A percentile compares a stretch with the other conserved stretches of the same genome.
phyloP scores from a whole-genome alignment of 495 filamentous ascomycete genomes.

The Friedmanniomyces endolithicus region DNA sequence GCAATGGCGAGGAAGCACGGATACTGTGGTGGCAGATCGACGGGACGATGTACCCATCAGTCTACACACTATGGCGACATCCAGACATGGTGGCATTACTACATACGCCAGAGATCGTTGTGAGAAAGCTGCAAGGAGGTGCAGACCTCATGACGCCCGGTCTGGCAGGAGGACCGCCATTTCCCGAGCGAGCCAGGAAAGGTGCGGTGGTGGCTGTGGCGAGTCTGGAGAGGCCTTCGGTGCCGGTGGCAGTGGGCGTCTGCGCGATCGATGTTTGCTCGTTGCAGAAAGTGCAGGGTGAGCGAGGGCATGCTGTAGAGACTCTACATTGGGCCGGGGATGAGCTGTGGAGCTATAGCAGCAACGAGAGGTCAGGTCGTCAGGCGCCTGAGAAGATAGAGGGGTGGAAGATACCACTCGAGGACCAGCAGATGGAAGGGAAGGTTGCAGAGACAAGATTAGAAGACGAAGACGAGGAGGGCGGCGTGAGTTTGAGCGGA shows the following conservation, averaged over 20 bases:
- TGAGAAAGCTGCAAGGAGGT: constrained; percentile 51
- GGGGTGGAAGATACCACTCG: constrained; percentile 26
- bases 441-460: constrained; percentile 34
- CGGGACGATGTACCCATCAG: constrained; percentile 49
- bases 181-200: constrained; percentile 48
- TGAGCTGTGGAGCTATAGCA: constrained; percentile 57
- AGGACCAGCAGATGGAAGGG: constrained; percentile 23
- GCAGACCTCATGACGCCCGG: constrained; percentile 69
- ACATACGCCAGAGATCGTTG: constrained; percentile 49
- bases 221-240: constrained; percentile 45
- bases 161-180: constrained; percentile 56
- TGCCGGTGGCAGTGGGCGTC: constrained; percentile 52
- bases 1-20: constrained; percentile 45
- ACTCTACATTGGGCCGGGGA: constrained; percentile 63
- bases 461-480: constrained; percentile 24
- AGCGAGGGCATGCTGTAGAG: constrained; percentile 55
- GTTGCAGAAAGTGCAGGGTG: constrained; percentile 46
- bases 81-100: constrained; percentile 49
- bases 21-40: constrained; percentile 60
- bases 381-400: constrained; percentile 25
- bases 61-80: constrained; percentile 59
- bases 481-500: constrained; percentile 27
- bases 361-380: constrained; percentile 40
- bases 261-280: constrained; percentile 55
- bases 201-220: constrained; percentile 55